phyloP scores from a whole-genome alignment of 371 early-diverging fungal species.

The Haplosporangium sp. region DNA sequence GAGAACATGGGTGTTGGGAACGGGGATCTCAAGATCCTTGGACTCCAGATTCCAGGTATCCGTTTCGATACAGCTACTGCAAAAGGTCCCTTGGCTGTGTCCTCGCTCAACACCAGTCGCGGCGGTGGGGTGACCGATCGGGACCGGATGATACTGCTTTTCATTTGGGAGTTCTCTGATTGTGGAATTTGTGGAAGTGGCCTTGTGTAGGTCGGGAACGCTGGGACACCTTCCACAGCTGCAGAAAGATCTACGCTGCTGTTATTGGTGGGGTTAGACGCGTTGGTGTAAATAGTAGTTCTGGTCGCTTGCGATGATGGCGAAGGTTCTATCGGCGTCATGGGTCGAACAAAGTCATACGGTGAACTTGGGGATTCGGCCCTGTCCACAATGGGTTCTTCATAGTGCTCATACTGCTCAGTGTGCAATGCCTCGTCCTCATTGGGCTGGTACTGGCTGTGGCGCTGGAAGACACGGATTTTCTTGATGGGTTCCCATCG shows the following conservation, averaged over 20 bases:
- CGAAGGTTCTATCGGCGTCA: background rate
- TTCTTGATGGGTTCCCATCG: slow-evolving; percentile 17
- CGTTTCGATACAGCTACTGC: background rate
- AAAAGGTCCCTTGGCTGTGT: too few species aligned
- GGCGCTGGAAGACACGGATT: slow-evolving; percentile 16
- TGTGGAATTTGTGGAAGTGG: background rate
- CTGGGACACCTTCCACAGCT: background rate
- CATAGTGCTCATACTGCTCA: slow-evolving; percentile 1
- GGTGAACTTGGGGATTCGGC: background rate
- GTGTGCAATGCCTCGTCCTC: background rate
- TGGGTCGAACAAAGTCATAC: background rate
- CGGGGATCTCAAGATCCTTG: background rate
- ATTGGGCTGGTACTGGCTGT: background rate
- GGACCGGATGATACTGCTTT: background rate
- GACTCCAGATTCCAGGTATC: background rate
- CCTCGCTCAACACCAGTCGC: background rate
- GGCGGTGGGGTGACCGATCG: background rate
- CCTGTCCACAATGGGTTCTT: slow-evolving; percentile 7
- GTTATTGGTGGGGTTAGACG: background rate
- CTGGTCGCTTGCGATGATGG: too few species aligned
- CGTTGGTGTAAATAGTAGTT: background rate
- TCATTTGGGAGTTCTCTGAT: background rate
- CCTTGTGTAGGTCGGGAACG: background rate
- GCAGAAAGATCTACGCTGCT: background rate
- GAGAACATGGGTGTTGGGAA: background rate